Conservation (phyloP, 2,329 filamentous ascomycete genomes). For the Arachnomyces sp. region DNA sequence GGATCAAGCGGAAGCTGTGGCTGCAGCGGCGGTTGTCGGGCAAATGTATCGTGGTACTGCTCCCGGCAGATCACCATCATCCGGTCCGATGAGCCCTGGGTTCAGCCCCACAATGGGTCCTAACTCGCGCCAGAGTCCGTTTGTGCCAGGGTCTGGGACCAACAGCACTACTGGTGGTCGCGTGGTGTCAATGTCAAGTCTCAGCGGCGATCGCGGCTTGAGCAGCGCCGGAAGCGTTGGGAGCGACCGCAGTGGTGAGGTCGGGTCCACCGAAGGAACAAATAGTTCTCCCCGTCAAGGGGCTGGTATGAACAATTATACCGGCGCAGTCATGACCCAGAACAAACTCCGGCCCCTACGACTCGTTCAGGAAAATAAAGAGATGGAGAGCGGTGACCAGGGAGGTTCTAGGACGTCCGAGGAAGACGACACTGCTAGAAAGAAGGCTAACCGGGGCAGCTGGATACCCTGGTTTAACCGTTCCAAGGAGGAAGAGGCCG, state of each 20-base stretch:
- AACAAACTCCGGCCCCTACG: conserved; percentile 78
- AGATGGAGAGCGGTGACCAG: conserved; percentile 28
- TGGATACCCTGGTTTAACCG: conserved; percentile 43
- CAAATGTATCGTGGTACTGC: conserved; percentile 76
- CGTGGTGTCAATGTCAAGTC: conserved; percentile 44
- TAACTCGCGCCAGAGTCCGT: conserved; percentile 31
- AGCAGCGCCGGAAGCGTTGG: conserved; percentile 61
- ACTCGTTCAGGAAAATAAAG: conserved; percentile 70
- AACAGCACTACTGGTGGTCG: conserved; percentile 48
- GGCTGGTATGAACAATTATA: conserved; percentile 62
- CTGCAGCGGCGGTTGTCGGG: conserved; percentile 66
- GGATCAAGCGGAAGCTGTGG: conserved; percentile 35
- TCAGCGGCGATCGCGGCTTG: conserved; percentile 40
- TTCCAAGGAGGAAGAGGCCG: conserved; percentile 20
- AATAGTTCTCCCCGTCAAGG: conserved; percentile 55
- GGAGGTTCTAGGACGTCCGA: conserved; percentile 33
- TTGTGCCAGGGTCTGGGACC: conserved; percentile 27
- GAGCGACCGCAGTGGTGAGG: conserved; percentile 42
- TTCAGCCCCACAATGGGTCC: conserved; percentile 46
- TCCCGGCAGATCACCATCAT: conserved; percentile 28
- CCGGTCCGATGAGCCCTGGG: conserved; percentile 47
- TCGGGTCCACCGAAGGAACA: conserved; percentile 37
- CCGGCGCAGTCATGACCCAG: conserved; percentile 53
- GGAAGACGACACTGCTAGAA: conserved; percentile 38
- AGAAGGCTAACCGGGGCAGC: conserved; percentile 39